These are phyloP conservation scores for bread wheat (Triticum aestivum) DNA, from an alignment of 176 grass and related monocot species.

Conservation along the genomic window IWGSC_CS_RefSeq_v2.1 NC_057799.1:590350892-590351391, in stretches of 20 bases:
- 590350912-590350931: not conserved
- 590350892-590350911: not conserved
- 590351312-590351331: not conserved
- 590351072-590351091: not conserved
- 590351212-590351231: slow-evolving; percentile 37
- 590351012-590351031: slow-evolving; percentile 8
- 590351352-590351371: slow-evolving; percentile 1
- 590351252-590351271: not conserved
- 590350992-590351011: not conserved
- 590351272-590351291: not conserved
- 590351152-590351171: not conserved
- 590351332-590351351: not conserved
- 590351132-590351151: not conserved
- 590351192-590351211: not conserved
- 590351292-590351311: not conserved
- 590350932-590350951: not conserved
- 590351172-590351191: not conserved
- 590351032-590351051: slow-evolving; percentile 14
- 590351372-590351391: not conserved
- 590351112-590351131: not conserved
- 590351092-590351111: slow-evolving; percentile 30
- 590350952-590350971: not conserved
- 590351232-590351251: slow-evolving; percentile 6
- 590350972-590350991: not conserved
- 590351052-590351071: not conserved